Percentiles rank a stretch among this genome's conserved stretches.
Conservation (phyloP, 140 eudicot species). For the Ambrosia hybrid region DNA sequence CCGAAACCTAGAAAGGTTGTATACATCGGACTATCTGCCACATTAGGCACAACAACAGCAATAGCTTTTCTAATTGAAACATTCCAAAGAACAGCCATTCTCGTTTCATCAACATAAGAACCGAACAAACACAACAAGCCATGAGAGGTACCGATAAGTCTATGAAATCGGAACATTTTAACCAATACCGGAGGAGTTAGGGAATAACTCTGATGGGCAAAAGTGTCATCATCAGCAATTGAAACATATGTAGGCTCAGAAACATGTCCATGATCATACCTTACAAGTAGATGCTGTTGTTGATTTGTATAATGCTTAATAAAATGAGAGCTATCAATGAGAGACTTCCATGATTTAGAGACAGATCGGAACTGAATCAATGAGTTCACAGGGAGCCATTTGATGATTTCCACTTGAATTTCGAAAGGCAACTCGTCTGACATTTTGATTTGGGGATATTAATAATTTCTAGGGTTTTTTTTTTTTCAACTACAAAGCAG, state of each 20-base stretch:
- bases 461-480: too few species aligned
- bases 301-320: not conserved
- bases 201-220: not conserved
- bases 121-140: constrained; percentile 23
- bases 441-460: too few species aligned
- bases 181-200: not conserved
- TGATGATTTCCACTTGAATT: not conserved
- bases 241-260: not conserved
- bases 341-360: too few species aligned
- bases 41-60: constrained; percentile 3
- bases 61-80: constrained; percentile 10
- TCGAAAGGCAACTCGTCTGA: too few species aligned
- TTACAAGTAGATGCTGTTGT: constrained; percentile 5
- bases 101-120: not conserved
- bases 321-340: too few species aligned
- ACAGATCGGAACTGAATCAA: too few species aligned
- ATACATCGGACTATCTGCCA: not conserved
- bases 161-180: not conserved
- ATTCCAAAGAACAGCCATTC: constrained; percentile 1
- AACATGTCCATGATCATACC: not conserved
- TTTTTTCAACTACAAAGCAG: too few species aligned
- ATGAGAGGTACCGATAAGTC: not conserved
- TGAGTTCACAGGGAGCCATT: not conserved
- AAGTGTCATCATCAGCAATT: not conserved
- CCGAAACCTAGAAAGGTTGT: not conserved